Evolutionary conservation across 177 flowering plant genomes (phyloP).

Genomic region (Tripterygium wilfordii): DNA sequence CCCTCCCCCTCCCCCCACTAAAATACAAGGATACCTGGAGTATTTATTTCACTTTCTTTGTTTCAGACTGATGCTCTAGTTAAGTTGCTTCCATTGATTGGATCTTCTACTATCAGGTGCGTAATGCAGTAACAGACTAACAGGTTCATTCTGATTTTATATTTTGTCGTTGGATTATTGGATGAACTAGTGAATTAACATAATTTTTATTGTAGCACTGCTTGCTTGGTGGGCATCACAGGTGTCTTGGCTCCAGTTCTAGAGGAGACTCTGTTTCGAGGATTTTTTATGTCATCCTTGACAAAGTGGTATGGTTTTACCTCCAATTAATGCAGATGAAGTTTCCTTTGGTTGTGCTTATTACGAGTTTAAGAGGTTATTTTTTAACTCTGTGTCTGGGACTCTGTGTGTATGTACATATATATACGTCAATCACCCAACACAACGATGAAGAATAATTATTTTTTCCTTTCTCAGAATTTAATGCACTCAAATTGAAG

Average conservation of each 20-base stretch:
- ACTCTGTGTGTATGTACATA: too few relatives aligned
- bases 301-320: conserved; percentile 68
- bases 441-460: too few relatives aligned
- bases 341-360: neutral
- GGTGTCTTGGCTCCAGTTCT: conserved; percentile 90
- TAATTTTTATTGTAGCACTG: conserved; percentile 54
- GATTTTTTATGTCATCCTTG: conserved; percentile 81
- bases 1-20: too few relatives aligned
- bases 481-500: too few relatives aligned
- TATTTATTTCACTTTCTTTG: too few relatives aligned
- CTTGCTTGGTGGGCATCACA: conserved; percentile 73
- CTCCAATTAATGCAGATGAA: neutral
- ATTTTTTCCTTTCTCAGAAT: too few relatives aligned
- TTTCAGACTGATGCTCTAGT: conserved; percentile 90
- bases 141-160: neutral
- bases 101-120: conserved; percentile 85
- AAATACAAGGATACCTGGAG: too few relatives aligned
- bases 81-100: conserved; percentile 85
- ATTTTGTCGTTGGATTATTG: neutral
- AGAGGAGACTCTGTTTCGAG: conserved; percentile 93
- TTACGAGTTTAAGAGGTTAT: too few relatives aligned
- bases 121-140: too few relatives aligned
- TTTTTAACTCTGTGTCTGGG: too few relatives aligned
- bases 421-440: too few relatives aligned
- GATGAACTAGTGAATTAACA: neutral